phyloP scores from a whole-genome alignment of 192 early-diverging fungal species.

The Phlyctochytrium planicorne region DNA sequence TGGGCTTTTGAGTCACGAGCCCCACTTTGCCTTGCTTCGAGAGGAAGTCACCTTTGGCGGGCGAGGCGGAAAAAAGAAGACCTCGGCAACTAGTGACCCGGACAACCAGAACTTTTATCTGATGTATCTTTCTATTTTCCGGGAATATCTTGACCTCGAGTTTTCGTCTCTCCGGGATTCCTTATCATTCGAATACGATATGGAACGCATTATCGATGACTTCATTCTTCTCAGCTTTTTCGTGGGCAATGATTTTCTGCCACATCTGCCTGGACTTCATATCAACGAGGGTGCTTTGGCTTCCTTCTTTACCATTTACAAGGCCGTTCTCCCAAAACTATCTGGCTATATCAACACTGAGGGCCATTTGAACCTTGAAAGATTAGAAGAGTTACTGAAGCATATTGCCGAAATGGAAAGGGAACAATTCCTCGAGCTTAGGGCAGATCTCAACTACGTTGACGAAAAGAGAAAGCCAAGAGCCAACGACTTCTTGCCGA shows the following conservation, averaged over 20 bases:
- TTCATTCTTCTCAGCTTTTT: constrained; percentile 97
- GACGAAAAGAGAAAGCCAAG: constrained; percentile 22
- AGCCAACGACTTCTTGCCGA: too few relatives aligned
- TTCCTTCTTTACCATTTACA: constrained; percentile 86
- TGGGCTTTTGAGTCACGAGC: constrained; percentile 92
- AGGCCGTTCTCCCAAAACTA: constrained; percentile 67
- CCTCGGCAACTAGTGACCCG: constrained; percentile 59
- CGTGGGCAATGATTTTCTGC: constrained; percentile 98
- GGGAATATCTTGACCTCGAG: constrained; percentile 90
- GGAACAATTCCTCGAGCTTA: constrained; percentile 63
- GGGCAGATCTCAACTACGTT: constrained; percentile 35
- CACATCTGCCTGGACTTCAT: constrained; percentile 89
- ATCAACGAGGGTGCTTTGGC: constrained; percentile 95
- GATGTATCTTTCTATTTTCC: constrained; percentile 71
- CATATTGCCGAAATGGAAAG: constrained; percentile 84
- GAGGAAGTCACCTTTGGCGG: constrained; percentile 83
- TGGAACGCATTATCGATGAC: constrained; percentile 94
- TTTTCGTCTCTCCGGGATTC: constrained; percentile 58
- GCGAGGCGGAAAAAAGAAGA: constrained; percentile 46
- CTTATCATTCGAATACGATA: constrained; percentile 72
- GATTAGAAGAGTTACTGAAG: constrained; percentile 76
- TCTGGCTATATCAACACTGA: constrained; percentile 85
- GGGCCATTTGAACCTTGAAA: constrained; percentile 73
- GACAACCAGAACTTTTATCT: constrained; percentile 61
- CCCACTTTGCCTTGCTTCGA: constrained; percentile 92